phyloP scores from a whole-genome alignment of 768 basidiomycete species.

The Rhodotorula paludigena region DNA sequence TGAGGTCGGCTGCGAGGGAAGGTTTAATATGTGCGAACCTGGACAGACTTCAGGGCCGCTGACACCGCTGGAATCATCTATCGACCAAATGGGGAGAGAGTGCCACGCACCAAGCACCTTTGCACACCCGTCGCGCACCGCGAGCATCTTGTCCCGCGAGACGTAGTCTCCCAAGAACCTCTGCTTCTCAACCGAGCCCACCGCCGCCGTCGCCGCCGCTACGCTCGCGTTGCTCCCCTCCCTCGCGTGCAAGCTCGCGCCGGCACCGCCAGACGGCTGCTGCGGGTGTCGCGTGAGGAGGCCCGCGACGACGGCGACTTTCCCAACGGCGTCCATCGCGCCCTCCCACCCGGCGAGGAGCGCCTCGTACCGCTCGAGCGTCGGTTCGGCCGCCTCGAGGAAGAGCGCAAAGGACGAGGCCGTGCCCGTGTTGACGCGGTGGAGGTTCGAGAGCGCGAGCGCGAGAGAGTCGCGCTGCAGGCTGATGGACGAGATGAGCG shows the following conservation, averaged over 20 bases:
- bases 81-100: background rate
- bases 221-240: slow-evolving; percentile 7
- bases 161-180: slow-evolving; percentile 41
- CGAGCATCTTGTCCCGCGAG: slow-evolving; percentile 40
- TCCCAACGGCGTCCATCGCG: slow-evolving; percentile 36
- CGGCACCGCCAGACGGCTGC: background rate
- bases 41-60: too few relatives aligned
- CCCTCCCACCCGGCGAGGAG: slow-evolving; percentile 36
- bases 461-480: slow-evolving; percentile 35
- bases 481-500: slow-evolving; percentile 34
- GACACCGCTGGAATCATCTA: too few relatives aligned
- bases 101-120: slow-evolving; percentile 30
- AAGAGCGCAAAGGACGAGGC: slow-evolving; percentile 24
- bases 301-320: slow-evolving; percentile 33
- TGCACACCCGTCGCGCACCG: slow-evolving; percentile 38
- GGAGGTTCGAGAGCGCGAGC: slow-evolving; percentile 37
- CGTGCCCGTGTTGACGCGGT: slow-evolving; percentile 37
- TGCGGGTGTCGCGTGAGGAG: background rate
- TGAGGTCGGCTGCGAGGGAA: slow-evolving; percentile 22
- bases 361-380: slow-evolving; percentile 25
- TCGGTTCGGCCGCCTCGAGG: slow-evolving; percentile 24
- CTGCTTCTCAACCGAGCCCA: slow-evolving; percentile 34
- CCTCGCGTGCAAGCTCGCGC: background rate
- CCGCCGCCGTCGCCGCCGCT: background rate
- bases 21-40: too few relatives aligned